Base-by-base conservation (phyloP, 78 protist genomes). In the Pelomyxa schiedti region DNA sequence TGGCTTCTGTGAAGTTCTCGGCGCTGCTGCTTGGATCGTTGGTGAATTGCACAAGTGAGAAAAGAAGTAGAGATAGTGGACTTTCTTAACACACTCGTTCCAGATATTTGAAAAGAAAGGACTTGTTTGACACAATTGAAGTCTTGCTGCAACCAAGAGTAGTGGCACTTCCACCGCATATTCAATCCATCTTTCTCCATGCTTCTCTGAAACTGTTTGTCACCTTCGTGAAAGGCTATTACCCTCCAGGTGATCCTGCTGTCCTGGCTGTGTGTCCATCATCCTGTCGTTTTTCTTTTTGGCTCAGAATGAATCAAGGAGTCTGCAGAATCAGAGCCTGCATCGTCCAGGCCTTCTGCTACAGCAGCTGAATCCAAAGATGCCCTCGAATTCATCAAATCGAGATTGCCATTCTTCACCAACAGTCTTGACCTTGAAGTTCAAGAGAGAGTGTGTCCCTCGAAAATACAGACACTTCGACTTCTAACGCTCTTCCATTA, bases 361-460 rank as follows among this genome's bases (percentile, higher is more conserved):
- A 32, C 8, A 78, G 39, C 26, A 2, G 29, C 8, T 3, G 78
- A 86, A 29, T 26, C 28, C 32, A 83, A 37, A 3, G 72, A 43
- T 30, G 68, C 66, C 30, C 35, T 63, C 16, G 1, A 7, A 75
- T 6, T 16, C 37, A n/a, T 47, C 32, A 16, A 16, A 16, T 3
- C 42, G 30, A 63, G 80, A 7, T 30, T 89, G 24, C 74, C 81
- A 28, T 1, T 76, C 38, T 86, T 89, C 47, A 76, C 84, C 16
- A 81, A 67, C n/a, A 26, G 64, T 9, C 68, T 67, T 28, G 80
- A 85, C 39, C 40, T 89, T 32, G 95, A 93, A 35, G 97, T 93
- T 3, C 95, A 93, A 70, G 97, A 93, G 82, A 80, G 95, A 43
- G 84, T n/a, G n/a, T n/a, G n/a, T n/a, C n/a, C n/a, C n/a, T n/a